Conservation (phyloP, 768 basidiomycete genomes). For the Flagelloscypha sp. region DNA sequence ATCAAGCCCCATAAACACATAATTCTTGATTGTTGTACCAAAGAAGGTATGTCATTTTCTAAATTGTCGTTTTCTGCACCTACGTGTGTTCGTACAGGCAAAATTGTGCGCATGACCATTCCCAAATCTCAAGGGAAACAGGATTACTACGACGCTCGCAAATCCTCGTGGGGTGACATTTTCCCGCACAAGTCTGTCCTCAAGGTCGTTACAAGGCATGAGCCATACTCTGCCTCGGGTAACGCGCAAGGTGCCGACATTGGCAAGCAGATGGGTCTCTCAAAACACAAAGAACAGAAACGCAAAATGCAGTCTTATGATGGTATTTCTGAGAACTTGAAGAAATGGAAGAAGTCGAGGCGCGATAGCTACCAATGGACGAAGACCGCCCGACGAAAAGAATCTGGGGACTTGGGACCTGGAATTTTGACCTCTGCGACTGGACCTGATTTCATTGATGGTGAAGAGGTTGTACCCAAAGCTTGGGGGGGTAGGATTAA, state of each 20-base stretch:
- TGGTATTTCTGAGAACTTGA: constrained; percentile 29
- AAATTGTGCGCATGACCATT: constrained; percentile 86
- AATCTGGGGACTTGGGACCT: constrained; percentile 1
- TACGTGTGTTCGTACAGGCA: constrained; percentile 42
- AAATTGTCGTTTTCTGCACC: constrained; percentile 2
- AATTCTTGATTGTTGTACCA: constrained; percentile 80
- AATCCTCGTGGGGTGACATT: constrained; percentile 88
- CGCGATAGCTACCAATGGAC: constrained; percentile 13
- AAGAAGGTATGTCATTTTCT: constrained; percentile 49
- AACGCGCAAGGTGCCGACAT: constrained; percentile 48
- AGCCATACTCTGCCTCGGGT: no score
- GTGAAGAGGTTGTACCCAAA: no score
- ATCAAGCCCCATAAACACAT: constrained; percentile 88
- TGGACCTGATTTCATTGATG: no score
- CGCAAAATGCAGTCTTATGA: constrained; percentile 28
- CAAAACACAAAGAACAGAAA: constrained; percentile 19
- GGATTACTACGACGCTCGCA: constrained; percentile 88
- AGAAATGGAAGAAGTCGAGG: constrained; percentile 28
- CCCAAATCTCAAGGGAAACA: constrained; percentile 96
- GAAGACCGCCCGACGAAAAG: constrained; percentile 6
- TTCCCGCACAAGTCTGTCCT: constrained; percentile 86
- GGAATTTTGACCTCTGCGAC: no score
- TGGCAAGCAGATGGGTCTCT: constrained; percentile 37
- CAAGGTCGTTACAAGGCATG: constrained; percentile 58
- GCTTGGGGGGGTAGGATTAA: no score